These are phyloP conservation scores for Cercophora newfieldiana DNA, from an alignment of 495 filamentous ascomycete species.

Conservation along the genomic window DNA sequence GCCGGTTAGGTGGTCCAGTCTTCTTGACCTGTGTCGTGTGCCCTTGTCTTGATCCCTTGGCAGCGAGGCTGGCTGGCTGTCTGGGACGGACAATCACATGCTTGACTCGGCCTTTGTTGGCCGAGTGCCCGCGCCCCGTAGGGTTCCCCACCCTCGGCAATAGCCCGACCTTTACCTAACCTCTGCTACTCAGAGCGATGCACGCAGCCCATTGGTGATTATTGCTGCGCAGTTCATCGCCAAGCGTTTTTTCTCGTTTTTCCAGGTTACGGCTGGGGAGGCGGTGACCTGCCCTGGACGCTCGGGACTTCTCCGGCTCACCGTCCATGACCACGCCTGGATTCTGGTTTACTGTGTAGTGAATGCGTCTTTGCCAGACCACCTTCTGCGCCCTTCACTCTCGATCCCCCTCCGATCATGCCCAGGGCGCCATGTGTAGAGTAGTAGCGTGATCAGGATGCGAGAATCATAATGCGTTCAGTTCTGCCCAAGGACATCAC, in stretches of 20 bases:
- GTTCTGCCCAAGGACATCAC: conserved; percentile 1
- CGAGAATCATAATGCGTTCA: background rate
- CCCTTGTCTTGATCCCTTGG: background rate
- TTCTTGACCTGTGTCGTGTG: background rate
- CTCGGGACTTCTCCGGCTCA: too few relatives aligned
- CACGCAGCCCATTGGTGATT: background rate
- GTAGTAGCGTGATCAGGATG: conserved; percentile 4
- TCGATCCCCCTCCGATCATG: background rate
- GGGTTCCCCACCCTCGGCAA: background rate
- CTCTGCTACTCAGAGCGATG: background rate
- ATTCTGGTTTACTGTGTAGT: too few relatives aligned
- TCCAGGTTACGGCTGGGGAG: background rate
- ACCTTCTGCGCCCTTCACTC: background rate
- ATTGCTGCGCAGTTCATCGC: background rate
- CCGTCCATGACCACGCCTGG: too few relatives aligned
- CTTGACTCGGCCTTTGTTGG: background rate
- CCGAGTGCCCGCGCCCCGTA: background rate
- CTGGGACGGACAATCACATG: background rate
- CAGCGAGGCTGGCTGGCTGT: background rate
- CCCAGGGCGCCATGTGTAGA: background rate
- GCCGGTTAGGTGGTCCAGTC: background rate
- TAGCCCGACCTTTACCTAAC: background rate
- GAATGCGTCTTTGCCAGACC: too few relatives aligned
- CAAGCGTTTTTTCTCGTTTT: too few relatives aligned
- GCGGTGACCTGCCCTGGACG: too few relatives aligned